A percentile compares a stretch with the other conserved stretches of the same genome.
These are phyloP conservation scores for Papiliotrema fonsecae DNA, from an alignment of 1,284 basidiomycete species.

Conservation along the genomic window DNA sequence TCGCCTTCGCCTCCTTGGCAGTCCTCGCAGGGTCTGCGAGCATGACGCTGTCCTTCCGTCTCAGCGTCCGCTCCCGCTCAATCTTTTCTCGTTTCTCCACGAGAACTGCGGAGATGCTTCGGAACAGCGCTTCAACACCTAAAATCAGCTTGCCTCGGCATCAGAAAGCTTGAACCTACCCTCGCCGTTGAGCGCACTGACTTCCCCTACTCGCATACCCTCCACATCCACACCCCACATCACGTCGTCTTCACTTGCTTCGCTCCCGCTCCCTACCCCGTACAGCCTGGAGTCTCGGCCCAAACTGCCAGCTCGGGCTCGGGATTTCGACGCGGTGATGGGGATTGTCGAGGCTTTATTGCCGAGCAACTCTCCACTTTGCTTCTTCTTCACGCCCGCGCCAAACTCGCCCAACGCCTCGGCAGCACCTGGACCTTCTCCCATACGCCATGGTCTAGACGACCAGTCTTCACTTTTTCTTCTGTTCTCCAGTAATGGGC, in stretches of 20 bases:
- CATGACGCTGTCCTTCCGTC: conserved; percentile 42
- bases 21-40: conserved; percentile 26
- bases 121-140: conserved; percentile 46
- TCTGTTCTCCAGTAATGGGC: conserved; percentile 7
- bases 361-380: conserved; percentile 17
- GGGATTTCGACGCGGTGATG: conserved; percentile 5
- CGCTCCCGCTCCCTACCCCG: conserved; percentile 6
- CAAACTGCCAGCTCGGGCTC: conserved; percentile 33
- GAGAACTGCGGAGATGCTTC: conserved; percentile 37
- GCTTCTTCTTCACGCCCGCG: conserved; percentile 29
- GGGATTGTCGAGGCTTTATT: not conserved
- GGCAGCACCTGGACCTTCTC: conserved; percentile 37
- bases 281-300: conserved; percentile 36
- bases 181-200: conserved; percentile 38
- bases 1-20: conserved; percentile 7
- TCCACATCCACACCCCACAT: conserved; percentile 42
- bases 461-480: conserved; percentile 40
- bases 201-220: conserved; percentile 41
- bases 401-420: conserved; percentile 42
- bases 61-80: conserved; percentile 36
- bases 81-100: conserved; percentile 44
- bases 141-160: not conserved
- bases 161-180: conserved; percentile 16
- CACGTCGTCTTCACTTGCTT: conserved; percentile 16
- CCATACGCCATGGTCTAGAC: conserved; percentile 32